Evolutionary conservation across 306 rosid species (phyloP), one percentile per base, ranked within the genome.

Genomic region (Hippophae rhamnoides): DNA sequence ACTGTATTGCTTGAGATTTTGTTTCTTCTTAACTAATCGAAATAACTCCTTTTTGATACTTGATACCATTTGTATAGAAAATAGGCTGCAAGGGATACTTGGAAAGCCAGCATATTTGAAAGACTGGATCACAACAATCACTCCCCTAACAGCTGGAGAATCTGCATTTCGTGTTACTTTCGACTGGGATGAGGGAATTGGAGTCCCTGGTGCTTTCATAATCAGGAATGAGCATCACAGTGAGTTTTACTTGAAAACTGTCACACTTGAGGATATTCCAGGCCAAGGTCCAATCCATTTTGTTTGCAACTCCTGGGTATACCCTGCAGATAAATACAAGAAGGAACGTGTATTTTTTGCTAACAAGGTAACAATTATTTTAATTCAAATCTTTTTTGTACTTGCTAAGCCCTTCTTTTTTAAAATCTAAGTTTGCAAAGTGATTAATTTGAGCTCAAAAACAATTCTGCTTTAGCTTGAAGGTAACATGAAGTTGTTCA

Each of bases 231-330:
- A 86, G 8, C 90, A 89, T 76, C 82, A 67, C 43, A 79, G 72
- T 62, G 84, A 89, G 71, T 89, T 89, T 67, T 86, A 71, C 63
- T 78, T 89, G 31, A 81, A 51, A 75, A 72, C 68, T 59, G 64
- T 89, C 9, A 84, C 89, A 14, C 87, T 89, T 6, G 81, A 84
- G 50, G 53, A 73, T 60, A 89, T 86, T 59, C 97, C 97, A 2
- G 89, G 79, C 25, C 75, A 76, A 44, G 89, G 85, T 27, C 56
- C 23, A 47, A 61, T 89, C 70, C 87, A 76, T 72, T 89, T 86
- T 45, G 68, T 71, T 18, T 89, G 97, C 83, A 86, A 84, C 75
- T 89, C 97, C 5, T 89, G 97, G 95, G 72, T 89, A 3, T 89
- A 86, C 64, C 93, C 93, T 48, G 64, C 79, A 8, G 47, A 77